Conservation (phyloP, 495 filamentous ascomycete species). For the Glarea lozoyensis region DNA sequence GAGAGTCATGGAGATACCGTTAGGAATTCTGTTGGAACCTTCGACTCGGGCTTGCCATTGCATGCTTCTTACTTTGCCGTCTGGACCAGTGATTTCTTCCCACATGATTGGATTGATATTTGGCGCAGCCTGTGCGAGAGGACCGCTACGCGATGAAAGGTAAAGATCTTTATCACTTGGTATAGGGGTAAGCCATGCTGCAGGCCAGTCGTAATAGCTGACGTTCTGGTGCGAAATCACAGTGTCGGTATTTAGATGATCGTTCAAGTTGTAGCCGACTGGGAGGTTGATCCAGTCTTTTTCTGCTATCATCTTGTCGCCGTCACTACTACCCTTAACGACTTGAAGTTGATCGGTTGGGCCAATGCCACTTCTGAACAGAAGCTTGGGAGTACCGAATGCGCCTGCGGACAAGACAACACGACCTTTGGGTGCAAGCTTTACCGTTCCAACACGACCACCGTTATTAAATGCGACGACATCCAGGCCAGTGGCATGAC, state of each 20-base stretch:
- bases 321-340: constrained; percentile 37
- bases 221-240: constrained; percentile 46
- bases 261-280: constrained; percentile 64
- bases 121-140: constrained; percentile 61
- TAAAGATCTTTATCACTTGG: constrained; percentile 36
- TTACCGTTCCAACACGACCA: constrained; percentile 31
- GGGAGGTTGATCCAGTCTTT: constrained; percentile 61
- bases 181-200: constrained; percentile 26
- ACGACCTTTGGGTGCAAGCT: constrained; percentile 35
- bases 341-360: constrained; percentile 52
- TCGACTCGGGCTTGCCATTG: constrained; percentile 60
- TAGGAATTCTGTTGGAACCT: constrained; percentile 30
- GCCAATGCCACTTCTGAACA: constrained; percentile 47
- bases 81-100: constrained; percentile 48
- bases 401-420: constrained; percentile 48
- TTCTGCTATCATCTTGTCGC: constrained; percentile 40
- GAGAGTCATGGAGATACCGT: constrained; percentile 47
- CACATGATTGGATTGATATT: constrained; percentile 56
- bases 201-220: constrained; percentile 15
- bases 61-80: constrained; percentile 55
- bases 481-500: constrained; percentile 33
- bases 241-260: constrained; percentile 65
- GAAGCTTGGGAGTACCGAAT: constrained; percentile 44
- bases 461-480: constrained; percentile 25
- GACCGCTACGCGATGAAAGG: constrained; percentile 43